These are phyloP conservation scores for Lentinula raphanica DNA, from an alignment of 768 basidiomycete genomes.

Conservation along the genomic window DNA sequence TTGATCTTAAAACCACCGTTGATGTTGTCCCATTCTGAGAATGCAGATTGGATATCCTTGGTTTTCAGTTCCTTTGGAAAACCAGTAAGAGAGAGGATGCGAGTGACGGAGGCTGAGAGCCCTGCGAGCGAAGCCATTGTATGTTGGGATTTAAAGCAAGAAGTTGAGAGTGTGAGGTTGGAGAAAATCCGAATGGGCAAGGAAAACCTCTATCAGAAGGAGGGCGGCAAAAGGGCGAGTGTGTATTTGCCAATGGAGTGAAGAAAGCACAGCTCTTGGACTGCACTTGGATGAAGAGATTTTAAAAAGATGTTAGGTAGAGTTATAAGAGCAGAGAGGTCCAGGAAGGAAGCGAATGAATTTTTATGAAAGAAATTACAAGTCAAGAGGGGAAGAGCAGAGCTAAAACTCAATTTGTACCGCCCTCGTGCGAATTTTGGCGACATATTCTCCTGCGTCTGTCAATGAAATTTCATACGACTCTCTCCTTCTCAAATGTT, in stretches of 20 bases:
- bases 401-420: not conserved
- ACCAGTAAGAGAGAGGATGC: constrained; percentile 87
- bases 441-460: not conserved
- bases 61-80: constrained; percentile 97
- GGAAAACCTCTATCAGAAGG: not conserved
- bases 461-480: no score
- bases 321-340: not conserved
- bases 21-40: constrained; percentile 81
- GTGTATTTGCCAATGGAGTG: not conserved
- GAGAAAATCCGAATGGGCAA: not conserved
- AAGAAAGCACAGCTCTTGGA: not conserved
- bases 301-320: constrained; percentile 7
- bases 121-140: constrained; percentile 73
- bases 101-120: constrained; percentile 91
- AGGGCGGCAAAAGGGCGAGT: not conserved
- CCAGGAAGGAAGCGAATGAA: constrained; percentile 5
- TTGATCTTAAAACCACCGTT: constrained; percentile 98
- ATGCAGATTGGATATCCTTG: constrained; percentile 88
- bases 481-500: no score
- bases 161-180: constrained; percentile 12
- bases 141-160: constrained; percentile 19
- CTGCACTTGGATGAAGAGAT: not conserved
- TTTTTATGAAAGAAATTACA: constrained; percentile 4
- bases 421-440: not conserved
- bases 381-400: not conserved